A percentile compares a stretch with the other conserved stretches of the same genome.
Evolutionary conservation across 805 yeast genomes (phyloP).

Genomic region (Teunomyces kruisii): DNA sequence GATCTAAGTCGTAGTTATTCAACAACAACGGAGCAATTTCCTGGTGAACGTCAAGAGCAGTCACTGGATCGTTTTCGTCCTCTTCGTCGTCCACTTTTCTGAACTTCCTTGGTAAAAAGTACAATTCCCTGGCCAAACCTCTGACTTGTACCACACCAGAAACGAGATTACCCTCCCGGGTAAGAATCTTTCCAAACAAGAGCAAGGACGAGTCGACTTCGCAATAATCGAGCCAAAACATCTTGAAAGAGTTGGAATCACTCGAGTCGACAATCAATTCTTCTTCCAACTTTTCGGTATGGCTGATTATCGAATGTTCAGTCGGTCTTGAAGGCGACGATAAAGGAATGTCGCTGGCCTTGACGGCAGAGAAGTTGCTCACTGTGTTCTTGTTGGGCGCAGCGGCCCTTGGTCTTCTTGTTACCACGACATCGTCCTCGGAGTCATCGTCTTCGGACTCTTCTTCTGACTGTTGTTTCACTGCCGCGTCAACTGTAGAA

Average conservation of each 20-base stretch:
- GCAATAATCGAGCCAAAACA: constrained; percentile 89
- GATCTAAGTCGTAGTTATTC: constrained; percentile 59
- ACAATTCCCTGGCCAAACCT: constrained; percentile 69
- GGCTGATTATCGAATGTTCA: constrained; percentile 17
- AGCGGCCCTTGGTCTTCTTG: constrained; percentile 51
- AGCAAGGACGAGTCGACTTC: constrained; percentile 71
- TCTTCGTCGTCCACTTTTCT: constrained; percentile 41
- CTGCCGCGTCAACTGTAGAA: neutral
- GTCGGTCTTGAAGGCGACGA: constrained; percentile 19
- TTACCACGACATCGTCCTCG: constrained; percentile 59
- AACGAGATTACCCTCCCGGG: constrained; percentile 56
- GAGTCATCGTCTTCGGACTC: constrained; percentile 42
- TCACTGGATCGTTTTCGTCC: constrained; percentile 33
- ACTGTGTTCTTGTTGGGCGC: constrained; percentile 39
- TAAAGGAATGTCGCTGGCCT: constrained; percentile 24
- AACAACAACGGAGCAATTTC: constrained; percentile 70
- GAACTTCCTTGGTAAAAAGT: constrained; percentile 66
- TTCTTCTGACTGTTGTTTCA: constrained; percentile 9
- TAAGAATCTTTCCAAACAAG: constrained; percentile 76
- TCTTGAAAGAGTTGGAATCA: constrained; percentile 44
- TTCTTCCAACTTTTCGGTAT: constrained; percentile 36
- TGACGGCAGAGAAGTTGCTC: constrained; percentile 40
- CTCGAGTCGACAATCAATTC: constrained; percentile 16
- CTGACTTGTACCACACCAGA: constrained; percentile 78
- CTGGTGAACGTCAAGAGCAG: constrained; percentile 68